These are phyloP conservation scores for Kurtzmaniella natalensis DNA, from an alignment of 1,139 yeast genomes.

Conservation along the genomic window DNA sequence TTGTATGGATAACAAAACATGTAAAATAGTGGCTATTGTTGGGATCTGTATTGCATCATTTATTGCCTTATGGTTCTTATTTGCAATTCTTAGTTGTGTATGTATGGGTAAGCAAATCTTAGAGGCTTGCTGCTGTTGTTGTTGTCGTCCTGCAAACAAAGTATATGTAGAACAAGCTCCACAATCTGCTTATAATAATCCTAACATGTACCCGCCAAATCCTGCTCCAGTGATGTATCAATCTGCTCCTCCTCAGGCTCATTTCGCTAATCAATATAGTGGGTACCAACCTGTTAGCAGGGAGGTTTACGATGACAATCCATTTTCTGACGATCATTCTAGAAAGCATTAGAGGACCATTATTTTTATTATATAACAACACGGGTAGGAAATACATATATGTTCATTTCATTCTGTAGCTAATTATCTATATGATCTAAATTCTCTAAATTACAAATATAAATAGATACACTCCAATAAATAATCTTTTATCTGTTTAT, in stretches of 20 bases:
- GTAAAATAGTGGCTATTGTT: conserved; percentile 77
- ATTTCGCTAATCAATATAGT: conserved; percentile 7
- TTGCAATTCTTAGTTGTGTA: conserved; percentile 38
- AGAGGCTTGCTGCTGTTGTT: conserved; percentile 45
- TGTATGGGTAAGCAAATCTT: conserved; percentile 43
- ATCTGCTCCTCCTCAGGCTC: conserved; percentile 6
- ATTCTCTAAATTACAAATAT: too few species aligned
- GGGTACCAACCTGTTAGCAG: conserved; percentile 7
- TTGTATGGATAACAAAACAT: conserved; percentile 72
- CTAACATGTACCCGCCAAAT: conserved; percentile 35
- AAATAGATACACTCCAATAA: too few species aligned
- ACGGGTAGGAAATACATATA: too few species aligned
- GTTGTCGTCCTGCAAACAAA: conserved; percentile 29
- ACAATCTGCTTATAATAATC: conserved; percentile 23
- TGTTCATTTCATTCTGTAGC: too few species aligned
- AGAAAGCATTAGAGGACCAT: too few species aligned
- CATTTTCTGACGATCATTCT: conserved; percentile 6
- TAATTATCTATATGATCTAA: too few species aligned
- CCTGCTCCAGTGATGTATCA: conserved; percentile 15
- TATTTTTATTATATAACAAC: too few species aligned
- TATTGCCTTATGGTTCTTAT: conserved; percentile 39
- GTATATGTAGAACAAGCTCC: conserved; percentile 9
- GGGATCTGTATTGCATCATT: conserved; percentile 57
- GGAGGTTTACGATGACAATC: conserved; percentile 3
- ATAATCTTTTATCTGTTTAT: too few species aligned